These are phyloP conservation scores for Starmerella stigmatis DNA, from an alignment of 805 yeast species.

Conservation along the genomic window DNA sequence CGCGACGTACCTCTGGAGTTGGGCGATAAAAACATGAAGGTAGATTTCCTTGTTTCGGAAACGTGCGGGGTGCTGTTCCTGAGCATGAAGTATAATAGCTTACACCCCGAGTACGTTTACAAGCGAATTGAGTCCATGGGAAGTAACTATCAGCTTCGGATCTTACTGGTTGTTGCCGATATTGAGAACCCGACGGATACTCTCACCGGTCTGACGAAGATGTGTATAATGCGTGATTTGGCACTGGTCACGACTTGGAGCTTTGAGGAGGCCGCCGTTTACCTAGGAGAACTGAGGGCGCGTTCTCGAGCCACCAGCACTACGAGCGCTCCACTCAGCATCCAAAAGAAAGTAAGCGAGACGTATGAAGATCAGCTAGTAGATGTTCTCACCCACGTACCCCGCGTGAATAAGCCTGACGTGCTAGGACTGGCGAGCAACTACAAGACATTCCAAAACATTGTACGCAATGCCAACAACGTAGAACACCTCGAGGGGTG, in stretches of 20 bases:
- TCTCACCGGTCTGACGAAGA: constrained; percentile 30
- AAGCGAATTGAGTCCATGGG: constrained; percentile 31
- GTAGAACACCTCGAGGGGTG: constrained; percentile 28
- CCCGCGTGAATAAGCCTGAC: constrained; percentile 34
- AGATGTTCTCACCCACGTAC: constrained; percentile 30
- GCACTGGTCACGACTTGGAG: constrained; percentile 33
- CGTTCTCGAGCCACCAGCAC: constrained; percentile 29
- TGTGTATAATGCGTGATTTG: constrained; percentile 28
- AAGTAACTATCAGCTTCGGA: constrained; percentile 26
- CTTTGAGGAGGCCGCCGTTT: constrained; percentile 32
- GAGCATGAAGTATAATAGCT: constrained; percentile 29
- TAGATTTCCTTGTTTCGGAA: constrained; percentile 33
- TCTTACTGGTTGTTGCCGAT: constrained; percentile 33
- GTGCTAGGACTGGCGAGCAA: constrained; percentile 28
- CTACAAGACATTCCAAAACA: constrained; percentile 29
- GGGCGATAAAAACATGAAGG: constrained; percentile 27
- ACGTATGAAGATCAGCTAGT: constrained; percentile 29
- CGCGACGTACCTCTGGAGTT: constrained; percentile 24
- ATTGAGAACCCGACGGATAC: constrained; percentile 32
- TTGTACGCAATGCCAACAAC: constrained; percentile 25
- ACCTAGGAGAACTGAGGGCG: constrained; percentile 29
- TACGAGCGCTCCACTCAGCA: constrained; percentile 18
- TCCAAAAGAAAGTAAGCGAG: constrained; percentile 16
- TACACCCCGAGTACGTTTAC: constrained; percentile 36
- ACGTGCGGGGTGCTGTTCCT: constrained; percentile 32